phyloP scores from a whole-genome alignment of 106 monocot species.

The Apostasia shenzhenica region DNA sequence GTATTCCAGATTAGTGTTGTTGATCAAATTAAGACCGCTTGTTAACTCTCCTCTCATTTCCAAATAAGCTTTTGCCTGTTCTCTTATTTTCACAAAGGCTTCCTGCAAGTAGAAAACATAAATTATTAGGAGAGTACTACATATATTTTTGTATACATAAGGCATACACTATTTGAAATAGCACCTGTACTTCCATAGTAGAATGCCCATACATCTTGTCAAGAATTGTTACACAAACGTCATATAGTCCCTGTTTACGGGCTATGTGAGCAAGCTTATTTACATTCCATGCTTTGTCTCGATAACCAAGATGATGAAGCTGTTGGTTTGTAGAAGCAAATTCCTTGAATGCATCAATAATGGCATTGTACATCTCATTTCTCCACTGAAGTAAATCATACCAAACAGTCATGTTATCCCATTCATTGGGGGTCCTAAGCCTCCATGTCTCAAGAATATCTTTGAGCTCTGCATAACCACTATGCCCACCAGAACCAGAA shows the following conservation, averaged over 20 bases:
- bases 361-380: slow-evolving; percentile 95
- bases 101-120: slow-evolving; percentile 49
- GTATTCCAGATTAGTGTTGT: slow-evolving; percentile 96
- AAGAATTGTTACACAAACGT: slow-evolving; percentile 96
- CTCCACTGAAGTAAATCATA: slow-evolving; percentile 99
- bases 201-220: slow-evolving; percentile 99
- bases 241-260: slow-evolving; percentile 91
- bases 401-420: slow-evolving; percentile 96
- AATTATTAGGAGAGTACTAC: neutral
- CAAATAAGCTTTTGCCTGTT: slow-evolving; percentile 96
- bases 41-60: slow-evolving; percentile 95
- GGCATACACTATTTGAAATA: neutral
- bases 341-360: slow-evolving; percentile 97
- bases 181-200: slow-evolving; percentile 98
- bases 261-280: slow-evolving; percentile 95
- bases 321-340: slow-evolving; percentile 83
- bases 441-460: slow-evolving; percentile 99
- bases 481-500: slow-evolving; percentile 54
- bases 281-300: slow-evolving; percentile 99
- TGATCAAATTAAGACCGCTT: slow-evolving; percentile 91
- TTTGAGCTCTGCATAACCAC: slow-evolving; percentile 81
- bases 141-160: neutral
- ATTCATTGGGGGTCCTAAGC: slow-evolving; percentile 96
- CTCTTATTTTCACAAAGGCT: slow-evolving; percentile 98
- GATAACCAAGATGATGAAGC: slow-evolving; percentile 93